Base-by-base conservation (phyloP, 2,329 filamentous ascomycete species). In the Penicillium sp. region DNA sequence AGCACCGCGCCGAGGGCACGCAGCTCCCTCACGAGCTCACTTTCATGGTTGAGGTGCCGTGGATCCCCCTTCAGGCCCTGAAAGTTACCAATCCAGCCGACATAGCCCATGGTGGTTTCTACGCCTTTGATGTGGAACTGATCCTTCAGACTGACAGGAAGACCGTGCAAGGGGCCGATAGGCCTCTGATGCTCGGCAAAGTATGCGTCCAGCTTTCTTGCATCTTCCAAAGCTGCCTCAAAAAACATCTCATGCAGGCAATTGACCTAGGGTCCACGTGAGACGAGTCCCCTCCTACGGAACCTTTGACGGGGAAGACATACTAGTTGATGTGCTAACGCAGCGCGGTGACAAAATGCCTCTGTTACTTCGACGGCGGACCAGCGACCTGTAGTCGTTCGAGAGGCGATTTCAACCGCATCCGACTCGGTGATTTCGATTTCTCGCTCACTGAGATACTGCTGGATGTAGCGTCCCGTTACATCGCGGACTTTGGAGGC, bases 31-130 rank as follows among this genome's bases (percentile, higher is more conserved):
- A 82, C 79, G 59, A 84, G 75, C 53, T 83, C 75, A 41, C 78
- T 82, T 65, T 85, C 73, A 54, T 75, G 76, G 37, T 72, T 57
- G 3, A 63, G 62, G 65, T 67, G 67, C 70, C 79, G 58, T 70
- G 77, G 29, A 70, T 75, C 49, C 69, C 77, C 73, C 49, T 74
- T 74, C 37, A 73, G 66, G 43, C 78, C 81, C 63, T 84, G 66
- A 53, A 82, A 79, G 0, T 77, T 79, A 5, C 76, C 77, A n/a
- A 84, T 77, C 75, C 81, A 82, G n/a, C 81, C 80, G 25, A 84
- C 72, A 57, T 84, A 85, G 9, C 81, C 82, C 73, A 84, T 84
- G 61, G 67, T 82, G 63, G 53, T 79, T 50, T 80, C 76, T 3
- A 77, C 67, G 1, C 74, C 75, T 60, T 73, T 66, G 5, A 75